Base-by-base conservation (phyloP, 176 grass and related monocot genomes). In the Typha latifolia region DNA sequence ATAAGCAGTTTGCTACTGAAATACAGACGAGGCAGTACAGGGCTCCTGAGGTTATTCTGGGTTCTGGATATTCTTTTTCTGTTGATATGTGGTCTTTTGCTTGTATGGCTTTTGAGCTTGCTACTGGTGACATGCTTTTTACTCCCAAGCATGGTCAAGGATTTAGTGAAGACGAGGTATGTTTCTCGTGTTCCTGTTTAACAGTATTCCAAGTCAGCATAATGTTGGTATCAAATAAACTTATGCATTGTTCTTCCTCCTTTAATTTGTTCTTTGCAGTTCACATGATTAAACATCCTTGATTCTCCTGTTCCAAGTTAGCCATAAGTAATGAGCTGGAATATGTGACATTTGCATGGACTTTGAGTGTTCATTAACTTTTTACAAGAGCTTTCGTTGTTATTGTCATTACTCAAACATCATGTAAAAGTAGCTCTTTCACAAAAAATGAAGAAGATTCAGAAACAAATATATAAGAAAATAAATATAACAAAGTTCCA, bases 21-120 rank as follows among this genome's bases (percentile, higher is more conserved):
- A 96, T 96, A 68, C 92, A 96, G 72, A 96, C 92, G 57, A 91
- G 88, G 72, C 87, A 96, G 66, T 96, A 96, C 37, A 82, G 92
- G 71, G 82, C 88, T 49, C 84, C 92, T 5, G 92, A 96, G 80
- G 92, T 96, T 63, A 83, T 96, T 69, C 74, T 96, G n/a, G 88
- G 85, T 75, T 72, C 88, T 0, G 85, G 80, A 8, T 96, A 91
- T 66, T 87, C 82, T 0, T 96, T 84, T 77, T 81, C 92, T 14
- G 82, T 82, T 10, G 92, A 96, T 69, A 84, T 96, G 64, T 96
- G 92, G 88, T 91, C 87, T 0, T 96, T 96, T 77, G 92, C 82
- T 29, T 96, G 92, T 66, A 61, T 96, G 48, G 78, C 81, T 51
- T 96, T 89, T 86, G 92, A 96, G 74, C 85, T 96, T 82, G 92